These are phyloP conservation scores for Clausena lansium DNA, from an alignment of 345 rosid genomes.

Conservation along the genomic window DNA sequence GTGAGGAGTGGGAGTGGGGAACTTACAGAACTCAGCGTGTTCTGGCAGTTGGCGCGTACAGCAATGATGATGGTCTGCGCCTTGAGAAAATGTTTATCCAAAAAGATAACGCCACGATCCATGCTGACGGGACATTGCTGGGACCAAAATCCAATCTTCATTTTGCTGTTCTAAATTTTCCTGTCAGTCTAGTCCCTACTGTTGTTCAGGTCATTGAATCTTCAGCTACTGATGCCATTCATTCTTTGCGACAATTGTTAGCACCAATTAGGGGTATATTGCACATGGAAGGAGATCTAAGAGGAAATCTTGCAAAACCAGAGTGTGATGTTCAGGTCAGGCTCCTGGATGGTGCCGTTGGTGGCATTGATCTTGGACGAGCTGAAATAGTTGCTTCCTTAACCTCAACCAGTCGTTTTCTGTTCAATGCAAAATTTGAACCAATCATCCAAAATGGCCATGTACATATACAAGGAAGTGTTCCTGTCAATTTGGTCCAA, in stretches of 20 bases:
- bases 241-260: constrained; percentile 75
- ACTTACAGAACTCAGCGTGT: constrained; percentile 85
- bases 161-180: constrained; percentile 95
- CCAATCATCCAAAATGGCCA: constrained; percentile 92
- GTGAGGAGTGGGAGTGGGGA: constrained; percentile 99
- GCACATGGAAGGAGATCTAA: constrained; percentile 98
- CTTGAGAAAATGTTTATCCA: constrained; percentile 91
- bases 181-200: constrained; percentile 92
- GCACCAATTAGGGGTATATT: constrained; percentile 90
- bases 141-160: constrained; percentile 95
- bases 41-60: constrained; percentile 87
- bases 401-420: constrained; percentile 83
- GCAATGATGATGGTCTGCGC: constrained; percentile 90
- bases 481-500: constrained; percentile 76
- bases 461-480: constrained; percentile 94
- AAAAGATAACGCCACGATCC: constrained; percentile 93
- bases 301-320: constrained; percentile 92
- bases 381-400: constrained; percentile 96
- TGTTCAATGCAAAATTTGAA: constrained; percentile 92
- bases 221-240: constrained; percentile 75
- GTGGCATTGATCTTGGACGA: constrained; percentile 93
- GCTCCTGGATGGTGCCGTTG: constrained; percentile 91
- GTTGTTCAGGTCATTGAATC: constrained; percentile 89
- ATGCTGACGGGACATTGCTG: constrained; percentile 90
- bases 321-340: constrained; percentile 97